Conservation (phyloP, 2,329 filamentous ascomycete species). For the Neocucurbitaria cava region DNA sequence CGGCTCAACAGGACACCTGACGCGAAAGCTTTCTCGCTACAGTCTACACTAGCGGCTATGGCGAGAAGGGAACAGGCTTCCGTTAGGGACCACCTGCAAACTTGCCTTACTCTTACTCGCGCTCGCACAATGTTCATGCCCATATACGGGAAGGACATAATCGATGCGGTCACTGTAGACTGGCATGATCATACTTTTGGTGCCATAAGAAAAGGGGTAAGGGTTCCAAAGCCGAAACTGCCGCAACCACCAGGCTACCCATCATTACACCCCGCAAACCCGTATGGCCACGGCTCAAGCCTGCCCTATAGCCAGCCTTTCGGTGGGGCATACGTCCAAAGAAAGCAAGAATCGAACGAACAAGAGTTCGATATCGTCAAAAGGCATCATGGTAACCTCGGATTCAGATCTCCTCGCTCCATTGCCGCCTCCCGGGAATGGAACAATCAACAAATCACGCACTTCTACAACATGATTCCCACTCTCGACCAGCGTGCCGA, state of each 20-base stretch:
- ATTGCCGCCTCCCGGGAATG: slow-evolving; percentile 60
- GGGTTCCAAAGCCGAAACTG: slow-evolving; percentile 18
- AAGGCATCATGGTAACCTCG: slow-evolving; percentile 35
- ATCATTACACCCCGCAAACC: slow-evolving; percentile 9
- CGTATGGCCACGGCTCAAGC: slow-evolving; percentile 21
- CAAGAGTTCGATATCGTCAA: slow-evolving; percentile 53
- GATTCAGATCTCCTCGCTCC: slow-evolving; percentile 39
- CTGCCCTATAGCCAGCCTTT: slow-evolving; percentile 18
- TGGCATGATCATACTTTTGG: slow-evolving; percentile 45
- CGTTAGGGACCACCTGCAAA: slow-evolving; percentile 76
- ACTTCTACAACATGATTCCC: slow-evolving; percentile 72
- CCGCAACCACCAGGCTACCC: slow-evolving; percentile 8
- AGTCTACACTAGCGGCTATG: slow-evolving; percentile 74
- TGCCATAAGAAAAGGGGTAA: slow-evolving; percentile 50
- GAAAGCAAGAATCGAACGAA: slow-evolving; percentile 14
- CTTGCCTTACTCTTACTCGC: slow-evolving; percentile 80
- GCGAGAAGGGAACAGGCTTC: slow-evolving; percentile 71
- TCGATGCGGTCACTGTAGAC: slow-evolving; percentile 74
- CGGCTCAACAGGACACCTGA: slow-evolving; percentile 59
- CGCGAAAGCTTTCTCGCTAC: slow-evolving; percentile 66
- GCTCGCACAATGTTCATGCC: slow-evolving; percentile 81
- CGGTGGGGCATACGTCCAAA: slow-evolving; percentile 31
- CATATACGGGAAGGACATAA: slow-evolving; percentile 79
- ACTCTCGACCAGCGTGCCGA: slow-evolving; percentile 76
- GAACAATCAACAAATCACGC: slow-evolving; percentile 73